Conservation (phyloP, 2,329 filamentous ascomycete species). For the Eutypella sp. region DNA sequence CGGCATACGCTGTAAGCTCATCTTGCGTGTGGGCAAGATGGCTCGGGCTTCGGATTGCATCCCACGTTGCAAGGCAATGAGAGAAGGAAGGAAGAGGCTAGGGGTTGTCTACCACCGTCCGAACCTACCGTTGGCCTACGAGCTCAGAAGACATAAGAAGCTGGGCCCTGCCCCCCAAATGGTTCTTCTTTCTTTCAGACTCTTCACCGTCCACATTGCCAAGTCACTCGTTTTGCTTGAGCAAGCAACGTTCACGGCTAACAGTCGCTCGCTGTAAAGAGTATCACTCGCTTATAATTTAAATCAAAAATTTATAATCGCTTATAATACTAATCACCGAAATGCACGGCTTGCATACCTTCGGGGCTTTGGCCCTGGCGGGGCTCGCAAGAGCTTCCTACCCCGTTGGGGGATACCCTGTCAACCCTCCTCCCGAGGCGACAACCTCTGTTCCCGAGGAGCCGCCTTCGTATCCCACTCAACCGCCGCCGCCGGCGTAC, state of each 20-base stretch:
- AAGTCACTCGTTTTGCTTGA: slow-evolving; percentile 18
- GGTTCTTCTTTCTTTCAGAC: background rate
- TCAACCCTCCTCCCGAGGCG: background rate
- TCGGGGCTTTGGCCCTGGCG: slow-evolving; percentile 16
- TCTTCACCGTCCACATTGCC: background rate
- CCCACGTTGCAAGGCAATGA: background rate
- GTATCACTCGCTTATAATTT: slow-evolving; percentile 7
- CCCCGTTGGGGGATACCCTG: slow-evolving; percentile 1
- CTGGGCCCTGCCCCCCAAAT: background rate
- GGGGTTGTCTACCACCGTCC: background rate
- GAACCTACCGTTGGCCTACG: background rate
- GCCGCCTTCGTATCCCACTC: background rate
- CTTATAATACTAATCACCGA: slow-evolving; percentile 9
- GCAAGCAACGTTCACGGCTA: slow-evolving; percentile 6
- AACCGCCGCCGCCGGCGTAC: background rate
- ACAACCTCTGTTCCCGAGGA: background rate
- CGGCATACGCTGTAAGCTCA: background rate
- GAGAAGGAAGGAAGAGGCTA: background rate
- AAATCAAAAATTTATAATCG: background rate
- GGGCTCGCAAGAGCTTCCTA: slow-evolving; percentile 13
- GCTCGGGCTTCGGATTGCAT: background rate
- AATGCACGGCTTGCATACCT: slow-evolving; percentile 15
- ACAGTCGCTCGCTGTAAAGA: slow-evolving; percentile 8
- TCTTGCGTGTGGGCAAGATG: background rate
- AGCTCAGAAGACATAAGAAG: background rate